Evolutionary conservation across 305 asterid species (phyloP), one percentile per base, ranked within the genome.

Genomic region (Plantago lanceolata): DNA sequence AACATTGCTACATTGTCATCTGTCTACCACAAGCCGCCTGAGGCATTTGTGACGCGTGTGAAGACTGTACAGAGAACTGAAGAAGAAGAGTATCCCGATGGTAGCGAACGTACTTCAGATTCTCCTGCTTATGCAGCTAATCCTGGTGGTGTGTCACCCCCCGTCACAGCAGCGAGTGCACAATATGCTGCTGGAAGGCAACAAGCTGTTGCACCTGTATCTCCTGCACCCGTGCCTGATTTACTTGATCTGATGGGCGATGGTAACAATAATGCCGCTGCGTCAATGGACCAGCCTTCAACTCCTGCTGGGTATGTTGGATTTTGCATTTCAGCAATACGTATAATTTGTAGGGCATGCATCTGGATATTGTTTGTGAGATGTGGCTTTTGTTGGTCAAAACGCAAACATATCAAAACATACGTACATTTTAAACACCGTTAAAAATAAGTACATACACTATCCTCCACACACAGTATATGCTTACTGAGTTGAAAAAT

Each of bases 11-110:
- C 97, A 59, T 82, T 90, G 70, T 94, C 99, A 70, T 94, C 99
- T 53, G 96, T 94, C 75, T 94, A 86, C 85, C 99, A 94, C 85
- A 94, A 94, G 76, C 97, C 96, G 29, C 96, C 99, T 28, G 99
- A 94, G 53, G 87, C 95, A 68, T 94, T 94, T 44, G 87, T 90
- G 66, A 94, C 99, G 55, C 97, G 96, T 63, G 93, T 94, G 64
- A 90, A 82, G 77, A 86, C 96, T 49, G 50, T 84, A 44, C 94
- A 88, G 75, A 88, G 68, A 81, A 83, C 96, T 3, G 99, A 94
- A 70, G 99, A 94, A 69, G 97, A 90, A 67, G 99, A 94, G 14
- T 94, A 80, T 78, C 80, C 86, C 0, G 99, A 90, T 55, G 97
- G 83, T 56, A 95, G 84, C 76, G 77, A 72, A 64, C 94, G 93